Evolutionary conservation across 345 rosid species (phyloP).

Genomic region (Sonneratia alba): DNA sequence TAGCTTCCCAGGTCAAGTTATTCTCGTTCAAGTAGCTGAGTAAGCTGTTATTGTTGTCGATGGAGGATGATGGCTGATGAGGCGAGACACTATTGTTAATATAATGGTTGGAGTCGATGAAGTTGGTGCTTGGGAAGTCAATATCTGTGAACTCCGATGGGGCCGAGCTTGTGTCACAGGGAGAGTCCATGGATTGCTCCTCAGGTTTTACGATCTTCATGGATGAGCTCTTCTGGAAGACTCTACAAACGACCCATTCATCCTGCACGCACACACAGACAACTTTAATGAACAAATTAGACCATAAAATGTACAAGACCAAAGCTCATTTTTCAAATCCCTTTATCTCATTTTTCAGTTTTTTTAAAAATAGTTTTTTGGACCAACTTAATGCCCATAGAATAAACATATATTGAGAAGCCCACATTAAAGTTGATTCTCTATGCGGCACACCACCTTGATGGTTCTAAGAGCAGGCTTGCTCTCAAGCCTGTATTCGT

Average conservation of each 20-base stretch:
- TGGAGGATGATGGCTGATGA: neutral
- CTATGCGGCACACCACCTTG: conserved; percentile 17
- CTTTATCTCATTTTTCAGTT: no score
- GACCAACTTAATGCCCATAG: no score
- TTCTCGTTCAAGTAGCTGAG: conserved; percentile 1
- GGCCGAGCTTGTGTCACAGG: conserved; percentile 64
- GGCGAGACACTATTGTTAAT: conserved; percentile 8
- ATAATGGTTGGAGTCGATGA: conserved; percentile 8
- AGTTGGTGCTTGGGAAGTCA: conserved; percentile 35
- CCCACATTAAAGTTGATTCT: no score
- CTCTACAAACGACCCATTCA: conserved; percentile 91
- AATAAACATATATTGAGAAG: no score
- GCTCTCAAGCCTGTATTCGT: conserved; percentile 77
- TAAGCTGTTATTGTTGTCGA: neutral
- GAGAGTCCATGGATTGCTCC: conserved; percentile 62
- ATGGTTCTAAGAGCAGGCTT: conserved; percentile 50
- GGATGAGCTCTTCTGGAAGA: conserved; percentile 55
- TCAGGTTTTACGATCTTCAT: conserved; percentile 50
- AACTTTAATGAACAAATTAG: neutral
- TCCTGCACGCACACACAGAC: conserved; percentile 34
- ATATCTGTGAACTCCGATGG: conserved; percentile 60
- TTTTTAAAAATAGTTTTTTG: no score
- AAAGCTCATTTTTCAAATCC: no score
- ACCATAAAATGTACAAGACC: no score
- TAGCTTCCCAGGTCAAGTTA: conserved; percentile 13